Conservation (phyloP, 371 early-diverging fungal species). For the Funneliformis caledonium region DNA sequence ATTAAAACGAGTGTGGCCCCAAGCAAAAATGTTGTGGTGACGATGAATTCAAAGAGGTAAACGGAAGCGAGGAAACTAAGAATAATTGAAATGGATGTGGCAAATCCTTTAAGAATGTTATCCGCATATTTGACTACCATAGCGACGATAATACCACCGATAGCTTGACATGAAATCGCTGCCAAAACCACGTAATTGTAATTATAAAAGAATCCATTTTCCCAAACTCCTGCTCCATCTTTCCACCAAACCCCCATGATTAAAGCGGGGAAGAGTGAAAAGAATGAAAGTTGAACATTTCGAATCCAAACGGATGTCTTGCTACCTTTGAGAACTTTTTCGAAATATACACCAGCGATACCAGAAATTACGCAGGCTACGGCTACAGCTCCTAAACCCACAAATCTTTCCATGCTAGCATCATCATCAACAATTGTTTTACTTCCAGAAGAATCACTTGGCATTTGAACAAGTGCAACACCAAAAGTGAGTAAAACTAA, state of each 20-base stretch:
- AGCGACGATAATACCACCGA: constrained; percentile 93
- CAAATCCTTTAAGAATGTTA: constrained; percentile 96
- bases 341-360: constrained; percentile 95
- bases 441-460: constrained; percentile 21
- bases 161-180: constrained; percentile 86
- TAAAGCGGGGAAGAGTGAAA: constrained; percentile 70
- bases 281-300: constrained; percentile 87
- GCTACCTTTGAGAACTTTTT: constrained; percentile 83
- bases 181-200: constrained; percentile 78
- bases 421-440: constrained; percentile 28
- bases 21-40: constrained; percentile 72
- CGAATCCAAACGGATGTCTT: constrained; percentile 81
- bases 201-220: constrained; percentile 87
- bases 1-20: constrained; percentile 80
- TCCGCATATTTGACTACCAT: constrained; percentile 96
- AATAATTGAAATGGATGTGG: constrained; percentile 94
- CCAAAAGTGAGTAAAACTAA: constrained; percentile 84
- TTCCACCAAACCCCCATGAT: constrained; percentile 69
- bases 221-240: constrained; percentile 76
- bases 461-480: constrained; percentile 82
- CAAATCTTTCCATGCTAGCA: constrained; percentile 49
- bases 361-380: constrained; percentile 91
- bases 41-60: constrained; percentile 74
- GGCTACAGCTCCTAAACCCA: constrained; percentile 78
- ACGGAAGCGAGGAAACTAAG: constrained; percentile 77